Evolutionary conservation across 1,284 basidiomycete genomes (phyloP), one percentile per base, ranked within the genome.

Genomic region (Golubevia sp.): DNA sequence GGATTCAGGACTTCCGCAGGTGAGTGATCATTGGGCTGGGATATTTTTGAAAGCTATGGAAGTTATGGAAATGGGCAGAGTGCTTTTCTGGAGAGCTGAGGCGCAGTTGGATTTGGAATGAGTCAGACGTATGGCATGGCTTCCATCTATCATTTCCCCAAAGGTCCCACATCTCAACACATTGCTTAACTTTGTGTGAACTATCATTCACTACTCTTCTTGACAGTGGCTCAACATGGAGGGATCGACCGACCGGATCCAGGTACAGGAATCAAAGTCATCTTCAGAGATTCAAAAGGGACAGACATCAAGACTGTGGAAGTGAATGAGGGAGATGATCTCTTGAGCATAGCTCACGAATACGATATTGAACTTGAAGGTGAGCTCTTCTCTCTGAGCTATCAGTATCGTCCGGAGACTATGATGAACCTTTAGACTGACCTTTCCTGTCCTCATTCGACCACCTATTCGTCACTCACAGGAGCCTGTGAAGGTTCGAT

Each of bases 351-450:
- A 63, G 95, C 96, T 2, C 95, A 97, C 82, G 95, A 98, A 84
- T 90, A 97, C 83, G 96, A 98, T 77, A 90, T 99, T 62, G 96
- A 99, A 81, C 87, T 99, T n/a, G 96, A 99, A 88, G 95, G 94
- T 91, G 64, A 70, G 88, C 77, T 23, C 20, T 24, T 30, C n/a
- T 4, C 20, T 21, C n/a, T 20, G 20, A 1, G 24, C 63, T 24
- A 15, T 48, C 7, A 0, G 27, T 57, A 21, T 24, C n/a, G 27
- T 49, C n/a, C 11, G 24, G 20, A 8, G 18, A 4, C 13, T 6
- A n/a, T 48, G 15, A n/a, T n/a, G n/a, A n/a, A n/a, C n/a, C 26
- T 25, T 38, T 38, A 26, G 1, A n/a, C n/a, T n/a, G n/a, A 5
- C 20, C 2, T 50, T 26, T 44, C 48, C n/a, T 38, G 49, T 38